Conservation (phyloP, 495 filamentous ascomycete species). For the Oleoguttula mirabilis region DNA sequence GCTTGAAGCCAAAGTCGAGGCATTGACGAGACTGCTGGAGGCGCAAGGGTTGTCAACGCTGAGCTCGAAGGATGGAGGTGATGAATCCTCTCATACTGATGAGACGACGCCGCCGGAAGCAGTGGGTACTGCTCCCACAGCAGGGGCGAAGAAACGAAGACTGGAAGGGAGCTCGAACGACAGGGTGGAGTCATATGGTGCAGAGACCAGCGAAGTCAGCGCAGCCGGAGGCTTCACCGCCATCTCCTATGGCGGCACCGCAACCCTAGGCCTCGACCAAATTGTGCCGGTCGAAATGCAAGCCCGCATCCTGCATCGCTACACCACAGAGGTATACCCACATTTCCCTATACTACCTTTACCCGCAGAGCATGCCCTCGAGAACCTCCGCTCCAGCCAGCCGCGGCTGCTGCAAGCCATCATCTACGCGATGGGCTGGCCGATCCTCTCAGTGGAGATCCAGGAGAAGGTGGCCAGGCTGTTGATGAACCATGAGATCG, state of each 20-base stretch:
- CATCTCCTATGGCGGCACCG: background rate
- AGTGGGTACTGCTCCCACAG: background rate
- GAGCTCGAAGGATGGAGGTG: background rate
- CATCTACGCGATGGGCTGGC: constrained; percentile 1
- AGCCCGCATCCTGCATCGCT: constrained; percentile 3
- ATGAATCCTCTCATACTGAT: background rate
- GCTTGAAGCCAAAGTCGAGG: constrained; percentile 11
- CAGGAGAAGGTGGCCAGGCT: constrained; percentile 4
- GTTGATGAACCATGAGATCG: background rate
- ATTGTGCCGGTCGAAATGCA: constrained; percentile 2
- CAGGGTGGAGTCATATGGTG: too few species aligned
- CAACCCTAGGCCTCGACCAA: constrained; percentile 1
- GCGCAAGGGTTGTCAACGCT: background rate
- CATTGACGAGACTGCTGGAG: constrained; percentile 8
- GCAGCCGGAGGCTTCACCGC: background rate
- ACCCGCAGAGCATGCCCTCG: background rate
- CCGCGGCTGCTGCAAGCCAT: constrained; percentile 9
- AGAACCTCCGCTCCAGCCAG: background rate
- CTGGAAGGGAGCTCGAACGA: background rate
- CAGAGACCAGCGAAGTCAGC: background rate
- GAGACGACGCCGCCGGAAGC: background rate
- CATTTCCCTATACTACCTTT: constrained; percentile 3
- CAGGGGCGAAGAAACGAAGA: background rate
- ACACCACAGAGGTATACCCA: background rate
- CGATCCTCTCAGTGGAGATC: background rate